Conservation (phyloP, 441 rosid species). For the Arabidopsis hybrid region DNA sequence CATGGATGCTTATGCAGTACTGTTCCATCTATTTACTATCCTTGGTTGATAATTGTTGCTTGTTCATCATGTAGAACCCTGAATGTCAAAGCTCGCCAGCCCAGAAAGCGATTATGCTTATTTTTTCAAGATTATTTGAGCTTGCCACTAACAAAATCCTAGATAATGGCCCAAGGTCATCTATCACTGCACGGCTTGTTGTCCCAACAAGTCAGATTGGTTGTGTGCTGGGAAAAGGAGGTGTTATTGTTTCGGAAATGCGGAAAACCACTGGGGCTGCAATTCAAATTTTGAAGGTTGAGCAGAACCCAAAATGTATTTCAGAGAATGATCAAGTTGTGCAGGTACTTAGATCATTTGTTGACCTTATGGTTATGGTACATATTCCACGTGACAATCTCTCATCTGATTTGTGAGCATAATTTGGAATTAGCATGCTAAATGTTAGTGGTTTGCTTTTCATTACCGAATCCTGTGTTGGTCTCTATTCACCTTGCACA, state of each 20-base stretch:
- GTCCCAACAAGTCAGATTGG: constrained; percentile 86
- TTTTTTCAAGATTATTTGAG: constrained; percentile 71
- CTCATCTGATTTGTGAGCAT: constrained; percentile 28
- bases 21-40: constrained; percentile 20
- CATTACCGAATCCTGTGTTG: not conserved
- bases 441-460: constrained; percentile 27
- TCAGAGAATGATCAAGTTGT: constrained; percentile 78
- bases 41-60: constrained; percentile 40
- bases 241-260: constrained; percentile 79
- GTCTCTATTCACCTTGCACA: constrained; percentile 12
- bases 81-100: constrained; percentile 75
- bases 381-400: constrained; percentile 12
- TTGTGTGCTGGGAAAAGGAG: constrained; percentile 94
- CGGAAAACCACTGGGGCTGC: constrained; percentile 70
- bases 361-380: constrained; percentile 25
- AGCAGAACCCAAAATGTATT: constrained; percentile 76
- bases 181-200: constrained; percentile 76
- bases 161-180: constrained; percentile 52
- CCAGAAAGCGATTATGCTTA: constrained; percentile 77
- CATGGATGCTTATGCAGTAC: constrained; percentile 20
- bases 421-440: constrained; percentile 16
- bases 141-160: constrained; percentile 62
- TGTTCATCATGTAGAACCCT: constrained; percentile 64
- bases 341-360: constrained; percentile 59
- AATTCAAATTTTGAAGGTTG: constrained; percentile 63